Conservation (phyloP, 768 basidiomycete genomes). For the Brasilioporus rufonigricans region DNA sequence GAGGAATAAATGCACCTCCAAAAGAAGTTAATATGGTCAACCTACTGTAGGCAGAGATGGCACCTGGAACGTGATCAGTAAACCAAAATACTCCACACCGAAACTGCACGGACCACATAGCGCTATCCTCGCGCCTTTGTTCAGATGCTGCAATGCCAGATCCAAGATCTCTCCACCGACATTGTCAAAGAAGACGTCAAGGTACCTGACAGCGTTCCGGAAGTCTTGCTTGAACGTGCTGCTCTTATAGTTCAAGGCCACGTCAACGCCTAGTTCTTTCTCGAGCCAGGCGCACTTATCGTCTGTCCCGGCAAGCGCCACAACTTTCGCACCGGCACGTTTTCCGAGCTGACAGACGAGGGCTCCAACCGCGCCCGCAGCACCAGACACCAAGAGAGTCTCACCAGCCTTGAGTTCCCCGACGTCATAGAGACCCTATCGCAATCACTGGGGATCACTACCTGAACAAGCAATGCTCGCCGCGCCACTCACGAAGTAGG, state of each 20-base stretch:
- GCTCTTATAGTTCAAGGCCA: constrained; percentile 86
- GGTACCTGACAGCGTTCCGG: constrained; percentile 62
- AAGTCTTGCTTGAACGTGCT: constrained; percentile 68
- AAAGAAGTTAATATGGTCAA: constrained; percentile 2
- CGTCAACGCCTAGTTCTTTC: constrained; percentile 78
- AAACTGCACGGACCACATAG: constrained; percentile 65
- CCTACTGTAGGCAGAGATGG: constrained; percentile 83
- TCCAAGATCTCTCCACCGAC: constrained; percentile 83
- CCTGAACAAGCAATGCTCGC: not conserved
- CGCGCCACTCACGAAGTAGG: constrained; percentile 69
- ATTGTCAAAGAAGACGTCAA: constrained; percentile 88
- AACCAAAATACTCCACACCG: not conserved
- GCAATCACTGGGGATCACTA: constrained; percentile 1
- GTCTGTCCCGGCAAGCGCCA: constrained; percentile 80
- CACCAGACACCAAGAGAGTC: constrained; percentile 82
- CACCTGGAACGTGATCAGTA: constrained; percentile 45
- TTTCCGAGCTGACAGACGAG: constrained; percentile 84
- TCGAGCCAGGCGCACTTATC: constrained; percentile 89
- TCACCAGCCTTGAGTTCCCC: constrained; percentile 82
- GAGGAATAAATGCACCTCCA: not conserved
- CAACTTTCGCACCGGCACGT: constrained; percentile 73
- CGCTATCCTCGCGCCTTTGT: constrained; percentile 72
- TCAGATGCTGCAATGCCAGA: constrained; percentile 69
- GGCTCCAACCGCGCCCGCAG: constrained; percentile 88
- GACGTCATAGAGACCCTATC: constrained; percentile 77